Base-by-base conservation (phyloP, 2,329 filamentous ascomycete genomes). In the Hymenoscyphus fraxineus region DNA sequence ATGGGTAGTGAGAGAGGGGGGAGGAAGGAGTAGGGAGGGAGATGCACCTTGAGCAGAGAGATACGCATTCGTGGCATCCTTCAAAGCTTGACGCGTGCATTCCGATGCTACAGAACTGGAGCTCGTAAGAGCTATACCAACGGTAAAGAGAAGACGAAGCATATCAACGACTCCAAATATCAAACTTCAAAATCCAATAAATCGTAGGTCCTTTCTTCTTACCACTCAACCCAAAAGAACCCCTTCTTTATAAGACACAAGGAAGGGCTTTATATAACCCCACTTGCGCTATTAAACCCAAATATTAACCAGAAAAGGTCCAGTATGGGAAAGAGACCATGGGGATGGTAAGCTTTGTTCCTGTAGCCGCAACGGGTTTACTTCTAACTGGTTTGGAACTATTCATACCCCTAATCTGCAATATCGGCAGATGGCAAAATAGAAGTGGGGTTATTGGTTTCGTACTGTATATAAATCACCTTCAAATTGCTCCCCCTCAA, bases 61-160 rank as follows among this genome's bases (percentile, higher is more conserved):
- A 22, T 54, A 54, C 9, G 47, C 47, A 12, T 10, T 27, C 2
- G 47, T 22, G 19, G 47, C 47, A 27, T 27, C 47, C 13, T 66
- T 59, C 6, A 68, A 64, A 27, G 65, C 39, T 54, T 58, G 62
- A 12, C 64, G 62, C 9, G 55, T 58, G 40, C 66, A 68, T 35
- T 61, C 64, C 32, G 64, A 61, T 1, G 56, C 56, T 5, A 58
- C 64, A n/a, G 41, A 27, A 10, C 47, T 54, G n/a, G 59, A 27
- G 19, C 47, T 54, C 0, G 27, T 54, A 31, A 60, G 59, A 51
- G 59, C 59, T n/a, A 54, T 27, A 27, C 27, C 13, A 2, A n/a
- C 40, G 15, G 22, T 32, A n/a, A 51, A 9, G 60, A 61, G 31
- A 16, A 19, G 32, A 12, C 16, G 22, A 41, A 60, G 59, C 40